Base-by-base conservation (phyloP, 371 early-diverging fungal species). In the Mucor irregularis region DNA sequence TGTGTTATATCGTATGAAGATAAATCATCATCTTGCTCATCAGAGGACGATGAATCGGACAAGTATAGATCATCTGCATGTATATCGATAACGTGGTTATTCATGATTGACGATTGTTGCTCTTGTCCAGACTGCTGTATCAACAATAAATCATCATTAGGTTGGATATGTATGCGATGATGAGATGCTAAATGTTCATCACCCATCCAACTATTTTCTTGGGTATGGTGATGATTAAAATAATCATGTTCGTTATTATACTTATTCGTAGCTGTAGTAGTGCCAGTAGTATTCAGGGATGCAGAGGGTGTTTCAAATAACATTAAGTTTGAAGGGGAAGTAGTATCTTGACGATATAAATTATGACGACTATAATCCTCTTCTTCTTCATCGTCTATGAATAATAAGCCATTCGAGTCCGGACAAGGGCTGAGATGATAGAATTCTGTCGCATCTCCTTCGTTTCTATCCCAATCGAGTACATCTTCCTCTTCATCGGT, bases 341-440 rank as follows among this genome's bases (percentile, higher is more conserved):
- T 50, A 17, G 39, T 39, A n/a, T n/a, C 11, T 42, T 42, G 19
- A 38, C 2, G 39, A 40, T 26, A 26, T 24, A 6, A 26, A 26
- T 25, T 43, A 43, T 17, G 35, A 11, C 31, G 37, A 40, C 13
- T 24, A 19, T n/a, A n/a, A n/a, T n/a, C n/a, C n/a, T n/a, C n/a
- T n/a, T 50, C 40, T 3, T 39, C 40, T 39, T 49, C 14, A 17
- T 14, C 5, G 31, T 33, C 13, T 29, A 26, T 47, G 6, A 56
- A 47, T 14, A 28, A 14, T 19, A 34, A 17, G 35, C 52, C 38
- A 16, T 53, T 61, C 9, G 62, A 56, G 25, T 56, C 51, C 42
- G 56, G 56, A 39, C 62, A 61, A 25, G 51, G 62, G 33, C 55
- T 61, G 6, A 61, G 56, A 26, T 24, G 50, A 25, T 61, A 56